Conservation (phyloP, 805 yeast species). For the Suhomyces faveliae region DNA sequence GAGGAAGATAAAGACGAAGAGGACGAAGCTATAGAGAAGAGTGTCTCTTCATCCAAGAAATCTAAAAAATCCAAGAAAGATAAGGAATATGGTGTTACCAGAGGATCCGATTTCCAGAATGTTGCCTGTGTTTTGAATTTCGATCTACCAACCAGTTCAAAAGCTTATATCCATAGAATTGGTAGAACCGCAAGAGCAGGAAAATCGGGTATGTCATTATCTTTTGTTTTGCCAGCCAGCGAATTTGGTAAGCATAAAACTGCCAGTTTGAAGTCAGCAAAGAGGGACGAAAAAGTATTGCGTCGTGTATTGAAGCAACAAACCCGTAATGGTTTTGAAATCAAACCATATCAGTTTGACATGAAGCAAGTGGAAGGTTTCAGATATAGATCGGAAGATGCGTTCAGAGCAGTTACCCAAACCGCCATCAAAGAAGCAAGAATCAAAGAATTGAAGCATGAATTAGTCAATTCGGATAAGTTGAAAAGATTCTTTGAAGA, state of each 20-base stretch:
- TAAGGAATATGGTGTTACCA: conserved; percentile 86
- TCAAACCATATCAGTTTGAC: conserved; percentile 88
- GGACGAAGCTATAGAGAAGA: conserved; percentile 18
- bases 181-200: conserved; percentile 99
- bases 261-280: conserved; percentile 67
- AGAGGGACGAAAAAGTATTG: conserved; percentile 83
- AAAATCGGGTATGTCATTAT: conserved; percentile 88
- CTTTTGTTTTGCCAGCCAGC: conserved; percentile 81
- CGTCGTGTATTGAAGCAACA: conserved; percentile 76
- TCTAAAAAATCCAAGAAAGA: conserved; percentile 41
- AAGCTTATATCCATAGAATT: conserved; percentile 86
- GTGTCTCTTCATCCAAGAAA: conserved; percentile 13
- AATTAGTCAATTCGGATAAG: conserved; percentile 83
- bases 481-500: conserved; percentile 94
- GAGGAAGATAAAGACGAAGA: conserved; percentile 29
- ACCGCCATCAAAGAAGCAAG: conserved; percentile 92
- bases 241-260: conserved; percentile 88
- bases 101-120: conserved; percentile 95
- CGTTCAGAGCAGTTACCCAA: conserved; percentile 90
- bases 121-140: conserved; percentile 96
- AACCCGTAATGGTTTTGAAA: conserved; percentile 64
- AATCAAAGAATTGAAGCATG: conserved; percentile 81
- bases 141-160: conserved; percentile 87
- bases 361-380: conserved; percentile 91
- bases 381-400: conserved; percentile 95